Evolutionary conservation across 2,329 filamentous ascomycete genomes (phyloP).

Genomic region (Daldinia eschscholtzii): DNA sequence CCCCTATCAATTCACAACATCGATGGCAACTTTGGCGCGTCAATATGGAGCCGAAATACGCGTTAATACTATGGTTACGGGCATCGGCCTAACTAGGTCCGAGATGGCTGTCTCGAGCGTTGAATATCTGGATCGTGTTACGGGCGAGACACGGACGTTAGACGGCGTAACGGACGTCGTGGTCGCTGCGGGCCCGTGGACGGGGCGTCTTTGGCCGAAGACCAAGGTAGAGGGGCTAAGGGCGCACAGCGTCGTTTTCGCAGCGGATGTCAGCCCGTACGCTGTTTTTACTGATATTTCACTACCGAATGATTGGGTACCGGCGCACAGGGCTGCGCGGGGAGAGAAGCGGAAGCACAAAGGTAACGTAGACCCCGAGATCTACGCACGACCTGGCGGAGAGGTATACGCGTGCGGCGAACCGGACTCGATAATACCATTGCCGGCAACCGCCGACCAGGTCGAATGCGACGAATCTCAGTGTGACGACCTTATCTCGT

Average conservation of each 20-base stretch:
- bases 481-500: constrained; percentile 88
- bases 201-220: constrained; percentile 67
- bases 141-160: constrained; percentile 54
- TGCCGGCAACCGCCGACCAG: constrained; percentile 80
- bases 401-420: constrained; percentile 96
- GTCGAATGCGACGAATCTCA: constrained; percentile 80
- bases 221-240: constrained; percentile 70
- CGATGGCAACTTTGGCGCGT: constrained; percentile 81
- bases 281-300: constrained; percentile 89
- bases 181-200: constrained; percentile 73
- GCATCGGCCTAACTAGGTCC: constrained; percentile 67
- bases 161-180: constrained; percentile 66
- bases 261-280: constrained; percentile 76
- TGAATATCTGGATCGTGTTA: constrained; percentile 66
- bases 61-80: constrained; percentile 74
- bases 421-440: constrained; percentile 78
- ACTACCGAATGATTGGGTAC: constrained; percentile 74
- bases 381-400: constrained; percentile 89
- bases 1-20: constrained; percentile 88
- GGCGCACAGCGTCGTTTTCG: constrained; percentile 75
- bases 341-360: constrained; percentile 67
- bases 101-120: constrained; percentile 70
- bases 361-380: constrained; percentile 84
- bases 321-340: constrained; percentile 61
- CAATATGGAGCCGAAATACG: constrained; percentile 77